Percentiles rank a stretch among this genome's conserved stretches.
These are phyloP conservation scores for Eucalyptus guilfoylei DNA, from an alignment of 345 rosid species.

Conservation along the genomic window DNA sequence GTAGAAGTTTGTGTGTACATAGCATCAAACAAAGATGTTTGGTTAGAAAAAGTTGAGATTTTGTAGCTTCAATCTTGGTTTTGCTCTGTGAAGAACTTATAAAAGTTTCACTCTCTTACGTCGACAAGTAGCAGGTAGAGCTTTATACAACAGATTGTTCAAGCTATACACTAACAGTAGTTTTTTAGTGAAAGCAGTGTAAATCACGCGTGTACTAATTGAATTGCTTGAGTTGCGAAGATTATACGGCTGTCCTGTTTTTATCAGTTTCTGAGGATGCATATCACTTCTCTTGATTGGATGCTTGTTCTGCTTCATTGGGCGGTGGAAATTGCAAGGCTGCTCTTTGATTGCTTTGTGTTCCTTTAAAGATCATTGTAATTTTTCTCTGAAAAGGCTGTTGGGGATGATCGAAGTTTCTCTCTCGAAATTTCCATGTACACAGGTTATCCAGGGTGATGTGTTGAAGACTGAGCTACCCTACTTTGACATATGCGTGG, in stretches of 20 bases:
- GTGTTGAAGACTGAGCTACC: constrained; percentile 86
- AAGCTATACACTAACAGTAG: background rate
- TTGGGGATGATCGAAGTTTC: background rate
- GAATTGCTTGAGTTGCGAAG: background rate
- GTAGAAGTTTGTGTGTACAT: background rate
- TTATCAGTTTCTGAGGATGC: background rate
- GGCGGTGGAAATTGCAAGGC: background rate
- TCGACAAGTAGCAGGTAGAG: background rate
- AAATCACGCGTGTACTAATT: background rate
- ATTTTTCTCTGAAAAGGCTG: background rate
- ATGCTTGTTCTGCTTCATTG: background rate
- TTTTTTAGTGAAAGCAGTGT: background rate
- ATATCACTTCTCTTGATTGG: background rate
- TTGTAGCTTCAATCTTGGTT: background rate
- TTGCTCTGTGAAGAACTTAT: background rate
- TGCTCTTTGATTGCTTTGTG: background rate
- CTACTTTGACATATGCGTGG: constrained; percentile 81
- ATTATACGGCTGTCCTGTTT: background rate
- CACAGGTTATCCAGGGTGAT: constrained; percentile 86
- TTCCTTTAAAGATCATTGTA: background rate
- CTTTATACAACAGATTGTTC: background rate
- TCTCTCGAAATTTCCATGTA: background rate
- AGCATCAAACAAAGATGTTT: background rate
- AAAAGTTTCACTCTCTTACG: background rate
- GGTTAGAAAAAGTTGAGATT: background rate